Conservation (phyloP, 163 green algal species). For the Coccomyxa subellipsoidea region DNA sequence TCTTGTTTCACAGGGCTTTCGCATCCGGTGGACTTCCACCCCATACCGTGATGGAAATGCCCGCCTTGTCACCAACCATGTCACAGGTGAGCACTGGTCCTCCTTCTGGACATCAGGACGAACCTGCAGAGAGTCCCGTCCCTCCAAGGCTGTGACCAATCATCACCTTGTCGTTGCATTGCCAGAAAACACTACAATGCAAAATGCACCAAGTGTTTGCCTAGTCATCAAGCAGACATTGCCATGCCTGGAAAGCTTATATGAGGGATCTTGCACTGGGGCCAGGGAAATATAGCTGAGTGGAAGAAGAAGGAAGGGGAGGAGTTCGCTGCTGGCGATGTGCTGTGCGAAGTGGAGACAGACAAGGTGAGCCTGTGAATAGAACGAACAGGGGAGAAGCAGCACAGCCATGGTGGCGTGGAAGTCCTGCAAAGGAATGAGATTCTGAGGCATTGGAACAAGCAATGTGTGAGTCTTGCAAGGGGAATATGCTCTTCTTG, state of each 20-base stretch:
- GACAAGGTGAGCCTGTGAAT: constrained; percentile 61
- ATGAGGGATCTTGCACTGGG: background rate
- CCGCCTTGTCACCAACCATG: constrained; percentile 92
- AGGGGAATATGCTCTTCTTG: too few relatives aligned
- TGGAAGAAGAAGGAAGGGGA: constrained; percentile 50
- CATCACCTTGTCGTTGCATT: too few relatives aligned
- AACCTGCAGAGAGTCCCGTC: too few relatives aligned
- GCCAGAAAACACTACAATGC: too few relatives aligned
- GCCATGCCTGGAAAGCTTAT: background rate
- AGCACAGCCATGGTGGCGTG: background rate
- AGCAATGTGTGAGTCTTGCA: too few relatives aligned
- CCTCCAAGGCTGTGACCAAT: too few relatives aligned
- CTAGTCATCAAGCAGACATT: too few relatives aligned
- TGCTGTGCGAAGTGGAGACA: constrained; percentile 75
- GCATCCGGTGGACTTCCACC: constrained; percentile 16
- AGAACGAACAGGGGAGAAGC: too few relatives aligned
- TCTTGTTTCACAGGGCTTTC: background rate
- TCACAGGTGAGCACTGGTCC: constrained; percentile 64
- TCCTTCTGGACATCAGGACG: too few relatives aligned
- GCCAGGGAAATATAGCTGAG: constrained; percentile 26
- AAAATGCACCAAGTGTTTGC: too few relatives aligned
- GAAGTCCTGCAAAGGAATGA: background rate
- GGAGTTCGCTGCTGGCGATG: constrained; percentile 48
- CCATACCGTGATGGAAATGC: constrained; percentile 69
- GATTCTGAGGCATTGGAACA: background rate